Base-by-base conservation (phyloP, 768 basidiomycete genomes). In the Mycena amicta region DNA sequence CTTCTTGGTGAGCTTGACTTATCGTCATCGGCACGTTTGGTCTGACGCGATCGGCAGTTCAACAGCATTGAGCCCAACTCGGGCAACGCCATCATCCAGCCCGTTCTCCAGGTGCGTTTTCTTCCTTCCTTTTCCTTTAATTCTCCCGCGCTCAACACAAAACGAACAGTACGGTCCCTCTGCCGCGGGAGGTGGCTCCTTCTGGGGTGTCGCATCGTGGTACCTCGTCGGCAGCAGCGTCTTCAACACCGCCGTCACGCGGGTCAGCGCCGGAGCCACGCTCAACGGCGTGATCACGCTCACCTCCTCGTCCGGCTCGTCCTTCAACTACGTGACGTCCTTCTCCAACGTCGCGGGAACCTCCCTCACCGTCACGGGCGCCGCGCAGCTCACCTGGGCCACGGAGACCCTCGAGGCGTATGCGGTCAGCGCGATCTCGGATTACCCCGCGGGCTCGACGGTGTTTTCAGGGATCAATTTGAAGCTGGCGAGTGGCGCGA, bases 321-420 rank as follows among this genome's bases (percentile, higher is more conserved):
- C 22, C 0, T 61, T 41, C 39, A 53, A 33, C 57, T 64, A 64
- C 50, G 50, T 18, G 43, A 26, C 53, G 11, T 1, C 11, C 1
- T 64, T 64, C 57, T 47, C 53, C 43, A 59, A 59, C 43, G 40
- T 64, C 46, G 50, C n/a, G 18, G 60, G 57, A 20, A 64, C 63
- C 0, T 43, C 51, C 5, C 60, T 64, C 20, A 50, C 4, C 53
- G 25, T 59, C 40, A 50, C 12, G 26, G 54, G 52, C 30, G 33
- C 54, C 15, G 40, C 53, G n/a, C 41, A 58, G 53, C 60, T 64
- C 45, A 61, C 61, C 22, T 59, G 57, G 61, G 57, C 61, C 1
- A 61, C 56, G 5, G 63, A 61, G 57, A 61, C 63, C 5, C 57
- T 64, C 29, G 63, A 64, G 52, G 49, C 53, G 1, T 64, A 64